These are phyloP conservation scores for Termitomyces eurrhizus DNA, from an alignment of 768 basidiomycete genomes.

Conservation along the genomic window DNA sequence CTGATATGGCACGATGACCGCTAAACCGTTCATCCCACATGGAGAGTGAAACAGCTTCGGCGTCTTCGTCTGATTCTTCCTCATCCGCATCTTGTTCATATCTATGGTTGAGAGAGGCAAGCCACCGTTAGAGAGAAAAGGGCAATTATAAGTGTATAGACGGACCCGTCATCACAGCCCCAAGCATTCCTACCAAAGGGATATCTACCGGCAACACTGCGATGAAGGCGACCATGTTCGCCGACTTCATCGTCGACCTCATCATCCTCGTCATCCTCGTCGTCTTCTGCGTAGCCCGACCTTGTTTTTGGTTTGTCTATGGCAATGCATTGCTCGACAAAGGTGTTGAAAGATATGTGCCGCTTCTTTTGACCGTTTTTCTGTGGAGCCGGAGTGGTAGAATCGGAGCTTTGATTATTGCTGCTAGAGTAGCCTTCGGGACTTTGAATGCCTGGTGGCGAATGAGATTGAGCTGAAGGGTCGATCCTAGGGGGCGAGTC, in stretches of 20 bases:
- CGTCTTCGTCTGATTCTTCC: constrained; percentile 51
- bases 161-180: constrained; percentile 66
- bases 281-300: constrained; percentile 15
- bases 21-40: constrained; percentile 20
- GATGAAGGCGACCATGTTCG: constrained; percentile 3
- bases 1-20: constrained; percentile 25
- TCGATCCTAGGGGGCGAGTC: constrained; percentile 69
- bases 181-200: constrained; percentile 23
- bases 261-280: constrained; percentile 20
- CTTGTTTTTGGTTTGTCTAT: constrained; percentile 69
- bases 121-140: background rate
- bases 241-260: constrained; percentile 14
- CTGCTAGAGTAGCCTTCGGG: constrained; percentile 18
- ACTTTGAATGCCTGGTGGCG: constrained; percentile 15
- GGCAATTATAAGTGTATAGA: constrained; percentile 13
- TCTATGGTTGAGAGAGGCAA: constrained; percentile 24
- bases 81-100: constrained; percentile 67
- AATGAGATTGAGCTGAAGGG: constrained; percentile 27
- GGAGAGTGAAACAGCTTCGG: constrained; percentile 20
- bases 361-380: constrained; percentile 51
- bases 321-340: constrained; percentile 94
- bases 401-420: constrained; percentile 14
- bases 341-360: constrained; percentile 97
- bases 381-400: constrained; percentile 2
- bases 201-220: constrained; percentile 12